Percentiles rank a stretch among this genome's conserved stretches.
Conservation (phyloP, 2,329 filamentous ascomycete species). For the Hypoxylon sp. region DNA sequence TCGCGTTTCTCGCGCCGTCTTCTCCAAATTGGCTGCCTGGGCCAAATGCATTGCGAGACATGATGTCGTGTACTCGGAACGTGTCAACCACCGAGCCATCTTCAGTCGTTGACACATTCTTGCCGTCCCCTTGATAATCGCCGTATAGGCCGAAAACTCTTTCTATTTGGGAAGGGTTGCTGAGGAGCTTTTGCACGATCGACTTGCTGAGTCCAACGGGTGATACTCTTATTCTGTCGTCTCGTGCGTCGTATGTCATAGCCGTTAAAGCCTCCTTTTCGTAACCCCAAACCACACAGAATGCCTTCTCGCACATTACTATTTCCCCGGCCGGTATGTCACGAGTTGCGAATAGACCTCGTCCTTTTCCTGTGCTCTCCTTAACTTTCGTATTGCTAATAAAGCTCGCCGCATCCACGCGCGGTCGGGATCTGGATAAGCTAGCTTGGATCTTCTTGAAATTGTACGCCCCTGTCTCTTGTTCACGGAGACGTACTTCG, state of each 20-base stretch:
- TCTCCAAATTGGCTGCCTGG: slow-evolving; percentile 41
- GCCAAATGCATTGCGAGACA: slow-evolving; percentile 48
- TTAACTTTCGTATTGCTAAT: slow-evolving; percentile 41
- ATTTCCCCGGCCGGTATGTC: slow-evolving; percentile 47
- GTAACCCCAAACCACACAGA: slow-evolving; percentile 46
- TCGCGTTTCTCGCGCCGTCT: slow-evolving; percentile 45
- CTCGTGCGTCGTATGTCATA: slow-evolving; percentile 46
- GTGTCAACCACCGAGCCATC: slow-evolving; percentile 43
- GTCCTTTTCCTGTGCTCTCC: slow-evolving; percentile 43
- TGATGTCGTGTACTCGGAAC: slow-evolving; percentile 47
- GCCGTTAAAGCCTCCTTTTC: slow-evolving; percentile 44
- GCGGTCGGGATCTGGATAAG: slow-evolving; percentile 42
- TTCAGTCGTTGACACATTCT: slow-evolving; percentile 37
- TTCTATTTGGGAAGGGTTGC: slow-evolving; percentile 41
- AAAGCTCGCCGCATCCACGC: slow-evolving; percentile 46
- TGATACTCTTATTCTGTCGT: slow-evolving; percentile 45
- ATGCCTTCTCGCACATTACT: slow-evolving; percentile 50
- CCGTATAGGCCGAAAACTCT: slow-evolving; percentile 40
- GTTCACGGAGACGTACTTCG: slow-evolving; percentile 40
- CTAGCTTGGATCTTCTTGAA: slow-evolving; percentile 36
- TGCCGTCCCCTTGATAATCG: slow-evolving; percentile 41
- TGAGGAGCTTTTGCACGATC: slow-evolving; percentile 40
- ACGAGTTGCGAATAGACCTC: slow-evolving; percentile 50
- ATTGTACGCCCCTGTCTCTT: slow-evolving; percentile 36
- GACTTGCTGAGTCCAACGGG: slow-evolving; percentile 46